Evolutionary conservation across 2,329 filamentous ascomycete species (phyloP).

Genomic region (Fusarium clavum): DNA sequence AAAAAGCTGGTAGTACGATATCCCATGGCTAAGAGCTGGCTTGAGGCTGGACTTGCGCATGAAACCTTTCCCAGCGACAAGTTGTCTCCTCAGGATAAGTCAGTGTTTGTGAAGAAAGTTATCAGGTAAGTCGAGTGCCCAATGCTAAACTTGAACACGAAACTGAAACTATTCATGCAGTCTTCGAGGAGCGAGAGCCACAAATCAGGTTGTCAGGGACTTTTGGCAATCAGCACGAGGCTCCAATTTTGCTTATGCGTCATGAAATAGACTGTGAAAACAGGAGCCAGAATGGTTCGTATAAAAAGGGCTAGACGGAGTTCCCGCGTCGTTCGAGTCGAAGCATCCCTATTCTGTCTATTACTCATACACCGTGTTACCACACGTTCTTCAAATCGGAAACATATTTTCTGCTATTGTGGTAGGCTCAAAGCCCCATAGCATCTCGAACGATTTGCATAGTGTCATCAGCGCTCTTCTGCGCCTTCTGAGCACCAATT

Average conservation of each 20-base stretch:
- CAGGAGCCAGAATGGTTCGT: neutral
- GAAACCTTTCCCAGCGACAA: constrained; percentile 69
- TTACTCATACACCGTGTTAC: constrained; percentile 8
- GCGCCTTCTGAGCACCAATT: constrained; percentile 71
- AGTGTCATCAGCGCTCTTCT: constrained; percentile 67
- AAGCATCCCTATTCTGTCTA: neutral
- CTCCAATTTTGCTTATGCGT: constrained; percentile 70
- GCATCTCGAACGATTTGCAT: constrained; percentile 65
- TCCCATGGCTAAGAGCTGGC: constrained; percentile 68
- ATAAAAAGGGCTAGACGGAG: neutral
- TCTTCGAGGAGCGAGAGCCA: constrained; percentile 71
- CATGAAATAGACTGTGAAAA: constrained; percentile 50
- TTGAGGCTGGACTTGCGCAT: constrained; percentile 68
- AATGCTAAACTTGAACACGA: neutral
- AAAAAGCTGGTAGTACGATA: constrained; percentile 73
- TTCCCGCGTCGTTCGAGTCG: neutral
- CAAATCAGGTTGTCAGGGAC: constrained; percentile 75
- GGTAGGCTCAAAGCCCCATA: constrained; percentile 58
- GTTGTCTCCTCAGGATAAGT: constrained; percentile 69
- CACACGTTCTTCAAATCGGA: constrained; percentile 3
- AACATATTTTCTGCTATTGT: neutral
- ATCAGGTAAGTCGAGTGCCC: constrained; percentile 60
- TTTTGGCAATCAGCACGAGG: constrained; percentile 78
- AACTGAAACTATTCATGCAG: constrained; percentile 40
- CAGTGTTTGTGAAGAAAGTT: constrained; percentile 73